phyloP scores from a whole-genome alignment of 352 stramenopile genomes.

The Globisporangium acanthophoron region DNA sequence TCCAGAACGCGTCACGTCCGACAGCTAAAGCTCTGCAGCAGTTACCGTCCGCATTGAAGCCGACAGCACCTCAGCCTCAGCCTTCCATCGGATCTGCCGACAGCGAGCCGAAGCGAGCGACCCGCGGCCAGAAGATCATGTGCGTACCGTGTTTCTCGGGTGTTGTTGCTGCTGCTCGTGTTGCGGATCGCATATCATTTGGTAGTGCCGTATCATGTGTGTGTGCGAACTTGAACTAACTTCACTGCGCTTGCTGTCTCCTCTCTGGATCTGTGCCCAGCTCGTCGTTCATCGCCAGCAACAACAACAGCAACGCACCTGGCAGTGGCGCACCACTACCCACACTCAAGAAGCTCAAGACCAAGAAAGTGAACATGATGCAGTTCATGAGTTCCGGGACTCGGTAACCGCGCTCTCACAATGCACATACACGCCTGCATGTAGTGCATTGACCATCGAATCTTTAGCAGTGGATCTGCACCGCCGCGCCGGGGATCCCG shows the following conservation, averaged over 20 bases:
- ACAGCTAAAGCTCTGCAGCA: not conserved
- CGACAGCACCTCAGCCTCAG: not conserved
- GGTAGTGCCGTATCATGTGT: not conserved
- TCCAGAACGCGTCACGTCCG: conserved; percentile 22
- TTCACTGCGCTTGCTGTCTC: not conserved
- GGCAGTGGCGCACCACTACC: not conserved
- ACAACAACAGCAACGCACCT: conserved; percentile 1
- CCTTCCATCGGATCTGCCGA: not conserved
- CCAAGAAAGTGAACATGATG: conserved; percentile 78
- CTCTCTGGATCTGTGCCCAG: conserved; percentile 7
- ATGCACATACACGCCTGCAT: not conserved
- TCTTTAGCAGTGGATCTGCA: conserved; percentile 48
- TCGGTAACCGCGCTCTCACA: not conserved
- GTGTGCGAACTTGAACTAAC: too few species aligned
- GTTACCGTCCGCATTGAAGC: not conserved
- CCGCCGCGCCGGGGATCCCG: conserved; percentile 49
- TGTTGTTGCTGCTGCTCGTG: conserved; percentile 1
- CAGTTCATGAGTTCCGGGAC: conserved; percentile 65
- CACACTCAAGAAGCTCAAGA: conserved; percentile 19
- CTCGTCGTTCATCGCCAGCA: conserved; percentile 24
- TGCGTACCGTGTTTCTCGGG: conserved; percentile 13
- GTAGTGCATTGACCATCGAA: too few species aligned
- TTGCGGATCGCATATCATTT: not conserved
- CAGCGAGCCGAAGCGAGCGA: conserved; percentile 6
- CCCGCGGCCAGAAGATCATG: conserved; percentile 37